Conservation (phyloP, 805 yeast genomes). For the Candida stauntonica region DNA sequence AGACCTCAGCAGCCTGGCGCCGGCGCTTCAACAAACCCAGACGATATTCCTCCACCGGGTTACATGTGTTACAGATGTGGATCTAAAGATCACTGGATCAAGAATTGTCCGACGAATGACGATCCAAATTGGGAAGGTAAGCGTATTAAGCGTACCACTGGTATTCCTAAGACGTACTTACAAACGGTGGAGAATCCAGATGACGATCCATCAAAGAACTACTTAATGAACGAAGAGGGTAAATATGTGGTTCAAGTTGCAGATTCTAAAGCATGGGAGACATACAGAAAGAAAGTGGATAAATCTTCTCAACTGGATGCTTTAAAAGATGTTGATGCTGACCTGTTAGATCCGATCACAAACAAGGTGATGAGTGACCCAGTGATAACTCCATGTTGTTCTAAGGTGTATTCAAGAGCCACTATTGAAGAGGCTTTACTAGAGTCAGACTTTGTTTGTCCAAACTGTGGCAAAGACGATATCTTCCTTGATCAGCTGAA, state of each 20-base stretch:
- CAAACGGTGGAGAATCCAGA: slow-evolving; percentile 83
- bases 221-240: slow-evolving; percentile 91
- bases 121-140: slow-evolving; percentile 95
- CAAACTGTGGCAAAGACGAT: slow-evolving; percentile 74
- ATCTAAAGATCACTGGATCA: slow-evolving; percentile 92
- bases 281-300: slow-evolving; percentile 60
- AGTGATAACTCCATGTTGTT: slow-evolving; percentile 80
- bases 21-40: slow-evolving; percentile 33
- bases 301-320: slow-evolving; percentile 23
- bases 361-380: slow-evolving; percentile 65
- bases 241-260: slow-evolving; percentile 95
- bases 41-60: slow-evolving; percentile 89
- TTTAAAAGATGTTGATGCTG: slow-evolving; percentile 43
- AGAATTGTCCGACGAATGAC: slow-evolving; percentile 88
- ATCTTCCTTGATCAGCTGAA: slow-evolving; percentile 68
- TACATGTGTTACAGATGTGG: slow-evolving; percentile 97
- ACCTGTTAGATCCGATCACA: slow-evolving; percentile 66
- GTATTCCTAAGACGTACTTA: slow-evolving; percentile 92
- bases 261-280: slow-evolving; percentile 86
- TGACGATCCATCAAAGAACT: slow-evolving; percentile 52
- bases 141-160: slow-evolving; percentile 87
- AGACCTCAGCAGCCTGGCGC: slow-evolving; percentile 31
- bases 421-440: slow-evolving; percentile 63
- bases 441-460: slow-evolving; percentile 86
- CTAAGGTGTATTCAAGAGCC: slow-evolving; percentile 50